Evolutionary conservation across 2,329 filamentous ascomycete species (phyloP), one percentile per base, ranked within the genome.

Genomic region (Penicillium brasilianum): DNA sequence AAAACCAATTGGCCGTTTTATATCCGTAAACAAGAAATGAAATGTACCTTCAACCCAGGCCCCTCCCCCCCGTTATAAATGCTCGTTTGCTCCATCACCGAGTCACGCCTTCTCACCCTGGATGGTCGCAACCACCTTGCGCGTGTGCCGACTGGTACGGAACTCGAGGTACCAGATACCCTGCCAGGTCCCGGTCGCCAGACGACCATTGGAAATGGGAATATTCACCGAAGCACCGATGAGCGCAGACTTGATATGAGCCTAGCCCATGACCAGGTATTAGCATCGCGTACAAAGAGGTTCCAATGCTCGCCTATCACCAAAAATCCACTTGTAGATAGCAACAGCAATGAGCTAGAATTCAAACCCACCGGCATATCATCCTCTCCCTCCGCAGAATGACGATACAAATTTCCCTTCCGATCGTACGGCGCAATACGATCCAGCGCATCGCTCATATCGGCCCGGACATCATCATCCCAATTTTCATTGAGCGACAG

Each of bases 101-200:
- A 71, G 63, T 77, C 71, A 77, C 7, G 62, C 67, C 80, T 85
- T 88, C 81, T 97, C 91, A 46, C 94, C 95, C 77, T 98, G 93
- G 64, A 98, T 96, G 1, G 95, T 98, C 57, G 94, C 94, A 64
- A 99, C 89, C 13, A 98, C 86, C 74, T 88, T 90, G 71, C 95
- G 86, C 65, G 87, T 83, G 78, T 97, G 93, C 78, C 87, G 92
- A 68, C 82, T 82, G 3, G 82, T 85, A 59, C 94, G 85, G 76
- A 98, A 98, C 78, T 98, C 95, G 66, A 97, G 80, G 77, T 96
- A 96, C 91, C 92, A 98, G 61, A 98, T 94, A 0, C 95, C 88
- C 66, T 82, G 80, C 81, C 81, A 83, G 16, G 87, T 89, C 1
- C 87, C 87, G 16, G 83, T 86, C 10, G 81, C 88, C 74, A 98